Evolutionary conservation across 2,329 filamentous ascomycete genomes (phyloP).

Genomic region (Exutisphaerella laricina): DNA sequence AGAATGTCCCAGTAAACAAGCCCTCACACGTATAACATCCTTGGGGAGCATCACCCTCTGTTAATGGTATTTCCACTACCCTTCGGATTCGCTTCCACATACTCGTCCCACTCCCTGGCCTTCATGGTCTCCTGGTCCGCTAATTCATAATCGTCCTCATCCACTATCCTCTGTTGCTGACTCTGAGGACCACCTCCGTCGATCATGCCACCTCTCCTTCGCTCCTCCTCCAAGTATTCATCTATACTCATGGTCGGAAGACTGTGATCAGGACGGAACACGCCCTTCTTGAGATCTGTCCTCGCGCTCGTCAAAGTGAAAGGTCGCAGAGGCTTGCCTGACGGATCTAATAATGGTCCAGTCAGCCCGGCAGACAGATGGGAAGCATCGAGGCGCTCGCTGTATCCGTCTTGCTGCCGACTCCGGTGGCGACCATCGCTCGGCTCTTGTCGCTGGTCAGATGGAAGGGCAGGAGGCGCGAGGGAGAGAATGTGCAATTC

Average conservation of each 20-base stretch:
- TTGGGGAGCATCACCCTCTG: conserved; percentile 56
- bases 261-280: conserved; percentile 88
- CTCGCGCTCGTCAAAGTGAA: conserved; percentile 74
- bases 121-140: conserved; percentile 89
- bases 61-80: conserved; percentile 80
- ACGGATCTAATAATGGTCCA: conserved; percentile 64
- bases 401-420: conserved; percentile 51
- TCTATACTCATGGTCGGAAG: conserved; percentile 97
- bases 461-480: conserved; percentile 54
- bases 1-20: no score
- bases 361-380: conserved; percentile 48
- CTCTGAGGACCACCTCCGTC: conserved; percentile 80
- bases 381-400: conserved; percentile 67
- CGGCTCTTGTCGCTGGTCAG: conserved; percentile 33
- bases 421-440: conserved; percentile 46
- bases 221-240: conserved; percentile 92
- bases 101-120: conserved; percentile 93
- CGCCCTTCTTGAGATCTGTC: conserved; percentile 67
- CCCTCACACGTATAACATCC: no score
- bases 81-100: conserved; percentile 79
- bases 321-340: conserved; percentile 81
- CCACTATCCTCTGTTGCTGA: conserved; percentile 61
- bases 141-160: conserved; percentile 87
- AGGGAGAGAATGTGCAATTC: conserved; percentile 77
- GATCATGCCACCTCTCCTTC: conserved; percentile 76